Evolutionary conservation across 345 rosid species (phyloP).

Genomic region (Populus nigra): DNA sequence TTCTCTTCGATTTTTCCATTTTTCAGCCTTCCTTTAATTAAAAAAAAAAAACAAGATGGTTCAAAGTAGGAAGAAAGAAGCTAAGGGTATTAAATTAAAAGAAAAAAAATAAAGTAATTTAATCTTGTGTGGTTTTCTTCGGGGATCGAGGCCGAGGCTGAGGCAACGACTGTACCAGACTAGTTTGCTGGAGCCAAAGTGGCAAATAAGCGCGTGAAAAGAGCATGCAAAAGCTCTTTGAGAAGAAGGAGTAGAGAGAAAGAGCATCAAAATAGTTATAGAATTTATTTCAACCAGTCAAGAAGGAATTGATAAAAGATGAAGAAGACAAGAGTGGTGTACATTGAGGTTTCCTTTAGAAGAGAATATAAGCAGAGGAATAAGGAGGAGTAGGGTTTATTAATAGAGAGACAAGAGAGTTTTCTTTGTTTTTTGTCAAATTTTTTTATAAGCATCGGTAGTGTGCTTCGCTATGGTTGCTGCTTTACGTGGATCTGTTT

Average conservation of each 20-base stretch:
- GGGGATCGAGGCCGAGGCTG: neutral
- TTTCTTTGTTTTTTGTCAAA: neutral
- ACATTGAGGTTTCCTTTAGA: neutral
- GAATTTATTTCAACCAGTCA: conserved; percentile 21
- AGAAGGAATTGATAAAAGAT: neutral
- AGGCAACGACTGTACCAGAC: conserved; percentile 2
- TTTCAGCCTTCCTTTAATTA: neutral
- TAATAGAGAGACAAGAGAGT: neutral
- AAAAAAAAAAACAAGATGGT: neutral
- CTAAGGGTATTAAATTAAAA: neutral
- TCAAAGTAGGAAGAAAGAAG: too few species aligned
- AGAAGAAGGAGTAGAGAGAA: neutral
- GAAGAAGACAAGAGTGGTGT: neutral
- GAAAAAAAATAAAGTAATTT: neutral
- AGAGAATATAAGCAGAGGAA: neutral
- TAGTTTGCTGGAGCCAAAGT: conserved; percentile 1
- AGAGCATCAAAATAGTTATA: neutral
- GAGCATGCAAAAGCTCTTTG: conserved; percentile 2
- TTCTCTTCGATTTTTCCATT: neutral
- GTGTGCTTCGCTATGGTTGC: too few species aligned
- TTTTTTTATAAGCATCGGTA: too few species aligned
- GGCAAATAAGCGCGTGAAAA: neutral
- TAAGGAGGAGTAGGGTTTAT: neutral
- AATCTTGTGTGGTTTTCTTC: neutral
- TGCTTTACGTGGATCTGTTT: neutral